Evolutionary conservation across 805 yeast genomes (phyloP).

Genomic region (Cyberlindnera mycetangii): DNA sequence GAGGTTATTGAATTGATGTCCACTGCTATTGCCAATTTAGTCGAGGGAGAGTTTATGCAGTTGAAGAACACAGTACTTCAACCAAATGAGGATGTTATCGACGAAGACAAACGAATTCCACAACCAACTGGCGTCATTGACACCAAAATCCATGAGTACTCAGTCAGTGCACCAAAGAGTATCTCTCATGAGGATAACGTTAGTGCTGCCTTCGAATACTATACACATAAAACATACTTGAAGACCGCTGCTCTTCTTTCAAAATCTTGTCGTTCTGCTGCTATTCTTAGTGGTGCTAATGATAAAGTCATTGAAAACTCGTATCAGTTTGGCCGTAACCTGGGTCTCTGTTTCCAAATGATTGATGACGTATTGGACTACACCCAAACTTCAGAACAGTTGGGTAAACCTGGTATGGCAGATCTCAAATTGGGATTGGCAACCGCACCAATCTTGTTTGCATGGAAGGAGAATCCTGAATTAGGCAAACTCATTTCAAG

Average conservation of each 20-base stretch:
- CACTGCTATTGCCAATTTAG: slow-evolving; percentile 93
- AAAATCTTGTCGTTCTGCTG: slow-evolving; percentile 89
- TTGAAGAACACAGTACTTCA: slow-evolving; percentile 84
- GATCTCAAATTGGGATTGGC: slow-evolving; percentile 93
- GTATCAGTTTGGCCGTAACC: slow-evolving; percentile 87
- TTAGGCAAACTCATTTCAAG: slow-evolving; percentile 82
- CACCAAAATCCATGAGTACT: slow-evolving; percentile 38
- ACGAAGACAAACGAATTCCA: slow-evolving; percentile 48
- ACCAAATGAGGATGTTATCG: slow-evolving; percentile 45
- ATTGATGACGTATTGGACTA: slow-evolving; percentile 96
- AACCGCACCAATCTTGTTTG: slow-evolving; percentile 92
- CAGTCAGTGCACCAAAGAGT: slow-evolving; percentile 28
- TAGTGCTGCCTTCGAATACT: slow-evolving; percentile 92
- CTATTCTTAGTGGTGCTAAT: slow-evolving; percentile 84
- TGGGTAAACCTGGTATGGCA: slow-evolving; percentile 96
- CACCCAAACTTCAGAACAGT: slow-evolving; percentile 76
- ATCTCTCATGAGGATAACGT: slow-evolving; percentile 63
- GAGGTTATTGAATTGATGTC: slow-evolving; percentile 95
- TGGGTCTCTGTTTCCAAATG: slow-evolving; percentile 93
- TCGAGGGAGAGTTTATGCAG: slow-evolving; percentile 99
- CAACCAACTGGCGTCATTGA: slow-evolving; percentile 62
- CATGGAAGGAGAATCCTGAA: slow-evolving; percentile 87
- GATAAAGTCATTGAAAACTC: slow-evolving; percentile 76
- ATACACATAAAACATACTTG: slow-evolving; percentile 89
- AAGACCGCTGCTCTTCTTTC: slow-evolving; percentile 95